Evolutionary conservation across 2,329 filamentous ascomycete genomes (phyloP).

Genomic region (Colletotrichum musae): DNA sequence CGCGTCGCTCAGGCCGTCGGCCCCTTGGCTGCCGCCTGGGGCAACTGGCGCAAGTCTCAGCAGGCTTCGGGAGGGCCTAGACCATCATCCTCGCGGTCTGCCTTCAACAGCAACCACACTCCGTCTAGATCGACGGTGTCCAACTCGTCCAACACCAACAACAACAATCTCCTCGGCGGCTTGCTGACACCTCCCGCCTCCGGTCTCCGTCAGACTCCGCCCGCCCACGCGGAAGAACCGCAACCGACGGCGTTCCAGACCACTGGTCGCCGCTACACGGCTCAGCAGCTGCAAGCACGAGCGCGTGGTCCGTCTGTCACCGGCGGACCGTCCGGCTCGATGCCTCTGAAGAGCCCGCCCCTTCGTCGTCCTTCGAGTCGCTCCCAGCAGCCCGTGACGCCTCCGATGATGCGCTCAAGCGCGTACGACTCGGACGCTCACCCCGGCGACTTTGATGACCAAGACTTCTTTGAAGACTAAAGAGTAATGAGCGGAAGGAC

Average conservation of each 20-base stretch:
- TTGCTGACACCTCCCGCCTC: conserved; percentile 92
- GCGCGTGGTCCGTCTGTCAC: conserved; percentile 50
- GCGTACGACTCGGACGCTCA: conserved; percentile 75
- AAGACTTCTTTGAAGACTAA: conserved; percentile 70
- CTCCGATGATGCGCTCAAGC: conserved; percentile 72
- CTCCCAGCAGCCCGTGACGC: conserved; percentile 66
- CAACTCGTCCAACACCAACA: conserved; percentile 60
- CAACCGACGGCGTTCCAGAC: conserved; percentile 74
- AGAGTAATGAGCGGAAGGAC: conserved; percentile 41
- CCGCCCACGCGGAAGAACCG: conserved; percentile 54
- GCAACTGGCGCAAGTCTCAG: conserved; percentile 87
- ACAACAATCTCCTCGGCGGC: conserved; percentile 76
- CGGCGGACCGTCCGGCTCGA: conserved; percentile 56
- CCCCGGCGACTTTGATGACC: conserved; percentile 71
- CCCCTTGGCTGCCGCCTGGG: conserved; percentile 89
- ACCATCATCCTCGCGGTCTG: conserved; percentile 48
- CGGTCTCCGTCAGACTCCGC: conserved; percentile 74
- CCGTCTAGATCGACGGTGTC: conserved; percentile 70
- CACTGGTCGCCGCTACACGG: conserved; percentile 71
- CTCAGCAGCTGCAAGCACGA: conserved; percentile 62
- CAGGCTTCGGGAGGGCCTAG: conserved; percentile 56
- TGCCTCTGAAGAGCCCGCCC: conserved; percentile 58
- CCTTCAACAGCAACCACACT: conserved; percentile 59
- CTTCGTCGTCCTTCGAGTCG: conserved; percentile 55
- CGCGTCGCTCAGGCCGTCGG: conserved; percentile 87